These are phyloP conservation scores for Colletotrichum nymphaeae DNA, from an alignment of 2,329 filamentous ascomycete species.

Conservation along the genomic window DNA sequence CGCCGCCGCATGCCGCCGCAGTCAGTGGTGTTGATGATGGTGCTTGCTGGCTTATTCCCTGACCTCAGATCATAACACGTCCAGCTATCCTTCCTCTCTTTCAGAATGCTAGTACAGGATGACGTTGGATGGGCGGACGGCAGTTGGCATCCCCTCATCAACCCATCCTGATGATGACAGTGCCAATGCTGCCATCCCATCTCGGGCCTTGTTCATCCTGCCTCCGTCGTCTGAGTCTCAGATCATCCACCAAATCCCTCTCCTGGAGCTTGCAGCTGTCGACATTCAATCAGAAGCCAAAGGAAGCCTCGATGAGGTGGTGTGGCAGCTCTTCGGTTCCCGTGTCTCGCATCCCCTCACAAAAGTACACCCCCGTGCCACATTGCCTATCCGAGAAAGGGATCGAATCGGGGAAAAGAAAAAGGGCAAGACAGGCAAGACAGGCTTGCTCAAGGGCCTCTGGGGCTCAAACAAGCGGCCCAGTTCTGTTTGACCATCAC, in stretches of 20 bases:
- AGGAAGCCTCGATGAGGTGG: background rate
- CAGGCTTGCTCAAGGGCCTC: background rate
- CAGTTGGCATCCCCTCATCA: constrained; percentile 13
- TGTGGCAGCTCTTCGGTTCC: background rate
- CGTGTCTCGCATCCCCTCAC: background rate
- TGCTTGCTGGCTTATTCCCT: constrained; percentile 24
- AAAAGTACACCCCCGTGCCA: constrained; percentile 5
- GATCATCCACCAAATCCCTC: background rate
- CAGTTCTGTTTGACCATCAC: constrained; percentile 14
- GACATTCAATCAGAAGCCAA: background rate
- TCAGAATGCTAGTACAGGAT: constrained; percentile 10
- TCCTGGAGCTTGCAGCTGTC: background rate
- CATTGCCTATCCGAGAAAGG: constrained; percentile 22
- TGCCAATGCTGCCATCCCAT: constrained; percentile 6
- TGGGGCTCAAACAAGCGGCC: background rate
- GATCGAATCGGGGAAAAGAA: constrained; percentile 14
- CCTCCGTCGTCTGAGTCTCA: constrained; percentile 1
- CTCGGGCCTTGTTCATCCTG: background rate
- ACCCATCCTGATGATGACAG: background rate
- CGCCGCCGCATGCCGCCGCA: background rate
- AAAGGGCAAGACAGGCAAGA: background rate
- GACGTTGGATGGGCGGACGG: constrained; percentile 30
- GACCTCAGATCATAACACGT: constrained; percentile 16
- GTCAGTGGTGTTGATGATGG: background rate
- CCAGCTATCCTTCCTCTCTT: constrained; percentile 6